phyloP scores from a whole-genome alignment of 495 filamentous ascomycete species.

The Neurospora hispaniola region DNA sequence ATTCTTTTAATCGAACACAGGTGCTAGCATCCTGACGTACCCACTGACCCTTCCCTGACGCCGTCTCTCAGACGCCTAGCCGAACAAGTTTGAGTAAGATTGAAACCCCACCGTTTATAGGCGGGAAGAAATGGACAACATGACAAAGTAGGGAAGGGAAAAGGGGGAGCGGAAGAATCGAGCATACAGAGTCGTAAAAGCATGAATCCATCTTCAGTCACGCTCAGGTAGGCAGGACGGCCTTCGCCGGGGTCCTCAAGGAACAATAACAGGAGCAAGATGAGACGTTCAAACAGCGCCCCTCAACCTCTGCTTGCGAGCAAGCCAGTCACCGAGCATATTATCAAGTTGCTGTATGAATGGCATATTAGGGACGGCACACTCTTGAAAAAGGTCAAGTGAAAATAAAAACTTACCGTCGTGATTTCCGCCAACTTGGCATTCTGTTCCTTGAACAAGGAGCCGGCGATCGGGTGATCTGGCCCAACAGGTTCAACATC shows the following conservation, averaged over 20 bases:
- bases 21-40: not conserved
- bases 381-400: slow-evolving; percentile 4
- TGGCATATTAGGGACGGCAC: slow-evolving; percentile 12
- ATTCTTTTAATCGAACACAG: not conserved
- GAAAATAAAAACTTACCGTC: slow-evolving; percentile 37
- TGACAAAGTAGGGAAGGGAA: not conserved
- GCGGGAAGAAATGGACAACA: not conserved
- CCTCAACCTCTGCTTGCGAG: slow-evolving; percentile 48
- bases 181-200: not conserved
- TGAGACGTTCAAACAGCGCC: slow-evolving; percentile 25
- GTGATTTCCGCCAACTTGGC: slow-evolving; percentile 72
- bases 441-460: slow-evolving; percentile 77
- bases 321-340: slow-evolving; percentile 74
- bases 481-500: slow-evolving; percentile 62
- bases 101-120: not conserved
- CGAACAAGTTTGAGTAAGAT: not conserved
- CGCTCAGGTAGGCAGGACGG: not conserved
- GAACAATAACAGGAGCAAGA: not conserved
- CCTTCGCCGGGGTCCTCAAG: not conserved
- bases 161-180: not conserved
- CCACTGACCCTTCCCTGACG: not conserved
- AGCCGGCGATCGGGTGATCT: slow-evolving; percentile 74
- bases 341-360: slow-evolving; percentile 58
- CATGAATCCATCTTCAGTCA: not conserved
- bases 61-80: not conserved